These are phyloP conservation scores for Metschnikowia anglica DNA, from an alignment of 805 yeast species.

Conservation along the genomic window DNA sequence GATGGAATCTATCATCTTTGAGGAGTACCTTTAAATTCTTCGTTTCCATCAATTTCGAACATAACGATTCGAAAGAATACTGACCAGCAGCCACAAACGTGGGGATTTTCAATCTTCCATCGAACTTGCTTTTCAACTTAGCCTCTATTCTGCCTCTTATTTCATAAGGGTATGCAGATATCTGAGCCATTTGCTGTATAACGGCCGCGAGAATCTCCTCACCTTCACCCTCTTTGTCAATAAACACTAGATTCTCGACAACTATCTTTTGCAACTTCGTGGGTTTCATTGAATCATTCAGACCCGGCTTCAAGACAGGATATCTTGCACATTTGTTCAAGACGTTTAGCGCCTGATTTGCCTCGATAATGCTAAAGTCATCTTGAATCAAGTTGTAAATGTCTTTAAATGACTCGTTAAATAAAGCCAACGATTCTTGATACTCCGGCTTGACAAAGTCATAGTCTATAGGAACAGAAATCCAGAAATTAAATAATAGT, in stretches of 20 bases:
- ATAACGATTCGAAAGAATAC: constrained; percentile 43
- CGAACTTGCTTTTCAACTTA: constrained; percentile 45
- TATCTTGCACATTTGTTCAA: constrained; percentile 68
- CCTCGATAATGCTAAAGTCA: constrained; percentile 32
- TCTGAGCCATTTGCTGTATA: constrained; percentile 52
- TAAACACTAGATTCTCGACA: constrained; percentile 45
- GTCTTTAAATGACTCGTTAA: constrained; percentile 52
- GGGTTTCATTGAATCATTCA: constrained; percentile 48
- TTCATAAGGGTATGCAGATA: constrained; percentile 60
- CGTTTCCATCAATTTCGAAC: constrained; percentile 31
- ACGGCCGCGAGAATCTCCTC: constrained; percentile 42
- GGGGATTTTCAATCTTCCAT: constrained; percentile 49
- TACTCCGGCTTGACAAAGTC: constrained; percentile 46
- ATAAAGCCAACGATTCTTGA: constrained; percentile 59
- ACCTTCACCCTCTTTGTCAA: constrained; percentile 26
- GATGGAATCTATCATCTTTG: constrained; percentile 45
- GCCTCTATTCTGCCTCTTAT: constrained; percentile 56
- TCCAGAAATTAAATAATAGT: constrained; percentile 53
- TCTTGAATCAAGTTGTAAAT: constrained; percentile 41
- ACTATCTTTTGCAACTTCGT: constrained; percentile 66
- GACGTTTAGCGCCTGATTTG: constrained; percentile 53
- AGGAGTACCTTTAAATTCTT: constrained; percentile 37
- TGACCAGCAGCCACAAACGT: constrained; percentile 62
- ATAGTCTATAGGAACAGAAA: constrained; percentile 37
- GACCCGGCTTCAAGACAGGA: constrained; percentile 64